Percentiles rank a stretch among this genome's conserved stretches.
phyloP scores from a whole-genome alignment of 2,329 filamentous ascomycete species.

The Cordyceps militaris region DNA sequence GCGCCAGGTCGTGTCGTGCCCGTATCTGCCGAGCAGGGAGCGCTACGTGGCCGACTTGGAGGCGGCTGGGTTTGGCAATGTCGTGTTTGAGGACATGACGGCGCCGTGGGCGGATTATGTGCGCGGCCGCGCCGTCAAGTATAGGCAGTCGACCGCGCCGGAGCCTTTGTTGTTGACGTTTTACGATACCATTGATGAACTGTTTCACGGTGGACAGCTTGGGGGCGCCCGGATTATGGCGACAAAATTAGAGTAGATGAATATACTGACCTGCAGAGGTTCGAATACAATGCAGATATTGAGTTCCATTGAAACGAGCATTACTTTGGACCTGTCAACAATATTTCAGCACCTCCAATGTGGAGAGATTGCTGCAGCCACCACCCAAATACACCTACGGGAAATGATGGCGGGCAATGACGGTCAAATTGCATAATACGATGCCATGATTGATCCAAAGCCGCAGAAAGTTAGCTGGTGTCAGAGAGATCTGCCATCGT shows the following conservation, averaged over 20 bases:
- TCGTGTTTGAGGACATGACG: conserved; percentile 16
- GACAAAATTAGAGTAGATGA: not conserved
- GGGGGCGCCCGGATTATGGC: conserved; percentile 15
- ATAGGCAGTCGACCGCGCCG: not conserved
- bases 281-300: too few relatives aligned
- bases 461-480: too few relatives aligned
- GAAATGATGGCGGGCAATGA: too few relatives aligned
- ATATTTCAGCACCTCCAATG: not conserved
- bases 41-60: conserved; percentile 15
- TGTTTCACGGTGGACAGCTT: conserved; percentile 14
- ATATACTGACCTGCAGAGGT: not conserved
- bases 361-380: not conserved
- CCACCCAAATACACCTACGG: not conserved
- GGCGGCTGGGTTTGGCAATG: conserved; percentile 15
- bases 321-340: too few relatives aligned
- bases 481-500: not conserved
- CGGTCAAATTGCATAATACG: too few relatives aligned
- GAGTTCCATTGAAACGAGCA: too few relatives aligned
- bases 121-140: conserved; percentile 14
- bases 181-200: conserved; percentile 15
- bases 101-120: conserved; percentile 17
- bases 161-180: conserved; percentile 14
- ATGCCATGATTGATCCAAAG: too few relatives aligned
- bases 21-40: conserved; percentile 14
- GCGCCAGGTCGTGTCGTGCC: conserved; percentile 15